Evolutionary conservation across 2,329 filamentous ascomycete species (phyloP).

Genomic region (Talaromyces funiculosus): DNA sequence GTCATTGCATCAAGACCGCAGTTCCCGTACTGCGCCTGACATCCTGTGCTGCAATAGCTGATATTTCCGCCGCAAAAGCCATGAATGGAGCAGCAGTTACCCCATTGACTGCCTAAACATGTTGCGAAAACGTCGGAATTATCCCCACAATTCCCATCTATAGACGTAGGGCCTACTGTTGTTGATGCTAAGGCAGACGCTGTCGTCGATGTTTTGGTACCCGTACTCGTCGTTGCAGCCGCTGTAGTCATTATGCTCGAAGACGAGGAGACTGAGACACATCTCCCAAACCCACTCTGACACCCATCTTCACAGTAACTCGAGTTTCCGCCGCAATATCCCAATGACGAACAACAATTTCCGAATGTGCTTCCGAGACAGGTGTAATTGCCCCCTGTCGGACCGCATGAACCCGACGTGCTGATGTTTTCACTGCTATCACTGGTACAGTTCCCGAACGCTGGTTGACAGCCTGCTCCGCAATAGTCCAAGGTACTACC

Average conservation of each 20-base stretch:
- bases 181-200: not conserved
- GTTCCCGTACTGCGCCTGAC: not conserved
- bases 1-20: not conserved
- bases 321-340: not conserved
- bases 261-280: not conserved
- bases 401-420: not conserved
- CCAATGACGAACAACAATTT: not conserved
- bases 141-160: not conserved
- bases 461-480: not conserved
- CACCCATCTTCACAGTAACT: not conserved
- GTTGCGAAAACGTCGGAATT: not conserved
- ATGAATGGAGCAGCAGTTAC: not conserved
- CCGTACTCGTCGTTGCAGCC: not conserved
- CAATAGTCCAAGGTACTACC: not conserved
- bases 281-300: not conserved
- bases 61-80: not conserved
- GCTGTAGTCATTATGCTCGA: not conserved
- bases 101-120: not conserved
- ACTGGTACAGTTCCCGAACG: not conserved
- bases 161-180: not conserved
- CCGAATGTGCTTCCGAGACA: constrained; percentile 2
- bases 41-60: not conserved
- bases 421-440: not conserved
- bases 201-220: not conserved
- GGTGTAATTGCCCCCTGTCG: not conserved